Evolutionary conservation across 2,329 filamentous ascomycete species (phyloP).

Genomic region (Neospermospora avenae): DNA sequence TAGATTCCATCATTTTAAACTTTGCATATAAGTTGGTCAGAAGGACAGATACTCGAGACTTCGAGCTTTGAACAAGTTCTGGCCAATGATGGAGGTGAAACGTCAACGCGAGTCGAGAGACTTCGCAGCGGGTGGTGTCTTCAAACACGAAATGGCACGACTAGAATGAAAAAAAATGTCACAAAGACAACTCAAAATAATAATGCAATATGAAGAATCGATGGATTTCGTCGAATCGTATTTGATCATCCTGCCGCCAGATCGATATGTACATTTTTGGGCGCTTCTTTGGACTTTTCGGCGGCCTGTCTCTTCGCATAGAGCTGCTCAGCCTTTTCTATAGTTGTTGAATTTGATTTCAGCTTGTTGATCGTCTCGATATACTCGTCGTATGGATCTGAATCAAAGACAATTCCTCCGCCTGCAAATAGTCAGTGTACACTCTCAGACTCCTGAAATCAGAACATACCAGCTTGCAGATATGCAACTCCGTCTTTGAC

Average conservation of each 20-base stretch:
- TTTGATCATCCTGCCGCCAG: slow-evolving; percentile 22
- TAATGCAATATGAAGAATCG: not conserved
- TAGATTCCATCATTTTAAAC: not conserved
- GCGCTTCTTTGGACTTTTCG: slow-evolving; percentile 3
- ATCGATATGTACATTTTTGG: slow-evolving; percentile 24
- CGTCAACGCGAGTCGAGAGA: not conserved
- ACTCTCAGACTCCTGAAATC: not conserved
- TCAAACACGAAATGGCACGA: not conserved
- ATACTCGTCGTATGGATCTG: slow-evolving; percentile 87
- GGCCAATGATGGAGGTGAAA: not conserved
- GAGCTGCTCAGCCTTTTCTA: slow-evolving; percentile 74
- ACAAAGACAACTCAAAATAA: not conserved
- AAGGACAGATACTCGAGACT: not conserved
- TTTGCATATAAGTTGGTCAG: not conserved
- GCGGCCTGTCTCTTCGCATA: slow-evolving; percentile 25
- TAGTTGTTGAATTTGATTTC: slow-evolving; percentile 83
- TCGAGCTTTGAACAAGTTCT: slow-evolving; percentile 1
- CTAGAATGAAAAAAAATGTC: not conserved
- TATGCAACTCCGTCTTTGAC: slow-evolving; percentile 89
- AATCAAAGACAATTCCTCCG: slow-evolving; percentile 92
- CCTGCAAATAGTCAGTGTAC: slow-evolving; percentile 40
- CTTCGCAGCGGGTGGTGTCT: not conserved
- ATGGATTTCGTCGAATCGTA: not conserved
- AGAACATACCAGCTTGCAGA: slow-evolving; percentile 66
- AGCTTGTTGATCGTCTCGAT: slow-evolving; percentile 97